Conservation (phyloP, 2,329 filamentous ascomycete species). For the Xylaria polymorpha region DNA sequence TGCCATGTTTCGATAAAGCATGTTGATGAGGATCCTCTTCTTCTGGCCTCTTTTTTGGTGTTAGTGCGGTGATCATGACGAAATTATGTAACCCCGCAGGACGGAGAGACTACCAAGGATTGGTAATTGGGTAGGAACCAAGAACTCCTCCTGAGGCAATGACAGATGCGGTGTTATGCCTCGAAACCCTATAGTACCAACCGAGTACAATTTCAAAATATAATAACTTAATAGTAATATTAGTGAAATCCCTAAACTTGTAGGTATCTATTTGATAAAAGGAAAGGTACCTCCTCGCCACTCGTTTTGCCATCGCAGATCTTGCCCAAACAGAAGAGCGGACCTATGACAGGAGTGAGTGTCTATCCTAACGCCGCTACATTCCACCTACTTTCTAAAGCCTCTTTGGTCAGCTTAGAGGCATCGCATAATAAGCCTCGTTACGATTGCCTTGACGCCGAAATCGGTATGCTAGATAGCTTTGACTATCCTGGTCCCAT, state of each 20-base stretch:
- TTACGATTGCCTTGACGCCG: background rate
- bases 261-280: background rate
- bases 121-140: background rate
- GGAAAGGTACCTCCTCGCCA: constrained; percentile 16
- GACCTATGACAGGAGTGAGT: constrained; percentile 27
- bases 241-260: no score
- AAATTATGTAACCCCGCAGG: constrained; percentile 1
- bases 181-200: background rate
- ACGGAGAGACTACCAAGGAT: background rate
- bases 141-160: background rate
- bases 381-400: constrained; percentile 34
- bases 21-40: constrained; percentile 14
- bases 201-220: background rate
- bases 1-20: constrained; percentile 5
- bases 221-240: background rate
- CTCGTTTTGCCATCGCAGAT: constrained; percentile 22
- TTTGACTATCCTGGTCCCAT: background rate
- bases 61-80: constrained; percentile 20
- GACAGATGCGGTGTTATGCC: constrained; percentile 7
- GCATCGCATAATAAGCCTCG: background rate
- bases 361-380: constrained; percentile 29
- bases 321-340: constrained; percentile 13
- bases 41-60: constrained; percentile 16
- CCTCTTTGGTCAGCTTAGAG: constrained; percentile 19
- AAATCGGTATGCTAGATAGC: background rate